These are phyloP conservation scores for Friedmanniomyces simplex DNA, from an alignment of 495 filamentous ascomycete genomes.

Conservation along the genomic window DNA sequence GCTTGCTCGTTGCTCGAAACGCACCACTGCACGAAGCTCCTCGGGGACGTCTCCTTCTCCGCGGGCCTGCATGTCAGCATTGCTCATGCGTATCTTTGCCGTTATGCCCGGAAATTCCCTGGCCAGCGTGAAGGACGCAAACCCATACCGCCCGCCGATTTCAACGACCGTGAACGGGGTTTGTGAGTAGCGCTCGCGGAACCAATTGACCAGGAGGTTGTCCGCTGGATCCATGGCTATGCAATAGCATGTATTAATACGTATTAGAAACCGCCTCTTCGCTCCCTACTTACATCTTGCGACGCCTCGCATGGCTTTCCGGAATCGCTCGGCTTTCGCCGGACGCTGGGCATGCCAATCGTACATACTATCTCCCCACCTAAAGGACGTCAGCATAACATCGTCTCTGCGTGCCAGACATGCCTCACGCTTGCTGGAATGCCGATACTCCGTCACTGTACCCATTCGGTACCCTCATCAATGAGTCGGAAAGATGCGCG, in stretches of 20 bases:
- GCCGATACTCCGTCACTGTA: not conserved
- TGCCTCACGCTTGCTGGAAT: not conserved
- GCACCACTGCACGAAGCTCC: not conserved
- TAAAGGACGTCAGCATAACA: not conserved
- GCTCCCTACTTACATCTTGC: not conserved
- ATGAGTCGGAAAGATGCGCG: not conserved
- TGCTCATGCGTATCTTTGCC: not conserved
- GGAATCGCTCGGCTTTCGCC: not conserved
- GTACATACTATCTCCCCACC: not conserved
- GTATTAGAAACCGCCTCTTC: no score
- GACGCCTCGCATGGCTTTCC: not conserved
- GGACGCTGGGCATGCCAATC: not conserved
- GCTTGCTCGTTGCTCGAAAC: not conserved
- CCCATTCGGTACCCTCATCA: not conserved
- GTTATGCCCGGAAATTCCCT: not conserved
- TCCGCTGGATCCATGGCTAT: not conserved
- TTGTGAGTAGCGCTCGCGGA: not conserved
- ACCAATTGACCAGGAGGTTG: not conserved
- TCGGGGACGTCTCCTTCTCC: not conserved
- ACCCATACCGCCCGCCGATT: not conserved
- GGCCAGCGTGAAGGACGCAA: not conserved
- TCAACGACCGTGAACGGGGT: not conserved
- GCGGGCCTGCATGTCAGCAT: not conserved
- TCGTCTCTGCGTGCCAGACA: not conserved
- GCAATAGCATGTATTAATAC: no score